Evolutionary conservation across 2,329 filamentous ascomycete species (phyloP), one percentile per base, ranked within the genome.

Genomic region (Colletotrichum noveboracense): DNA sequence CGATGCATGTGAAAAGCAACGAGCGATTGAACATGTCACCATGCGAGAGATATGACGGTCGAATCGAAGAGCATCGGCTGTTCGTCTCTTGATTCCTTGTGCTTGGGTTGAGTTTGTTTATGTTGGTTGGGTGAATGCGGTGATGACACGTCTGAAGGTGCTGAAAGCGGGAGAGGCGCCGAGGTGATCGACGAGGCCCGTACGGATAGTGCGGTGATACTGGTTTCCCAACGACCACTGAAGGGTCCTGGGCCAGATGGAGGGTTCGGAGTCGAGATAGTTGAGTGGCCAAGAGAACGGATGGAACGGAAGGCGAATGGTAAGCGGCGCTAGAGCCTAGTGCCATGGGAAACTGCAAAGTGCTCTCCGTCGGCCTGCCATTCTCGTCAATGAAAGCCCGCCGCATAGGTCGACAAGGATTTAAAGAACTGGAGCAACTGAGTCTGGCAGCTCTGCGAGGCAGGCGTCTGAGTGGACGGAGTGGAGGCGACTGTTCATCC

Each of bases 81-180:
- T 58, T 67, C 32, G 32, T 75, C 70, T 64, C 24, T 55, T 48
- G 48, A 18, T 18, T 38, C 58, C 21, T 21, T 16, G 18, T 30
- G 26, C n/a, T 21, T 48, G 70, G 36, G 58, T 38, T 58, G 21
- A 36, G 56, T 38, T 73, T 28, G 58, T n/a, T 32, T n/a, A 36
- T 10, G 73, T 67, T 69, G 56, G 13, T 24, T 36, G 18, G 26
- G 56, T 60, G 64, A 65, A 48, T 36, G 56, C 52, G 58, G 70
- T 61, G 70, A 32, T 73, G 58, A 71, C 52, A 71, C 61, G 68
- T 66, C 61, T 64, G 61, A 75, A 56, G 64, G 34, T 28, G 64
- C 70, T 65, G 73, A 73, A 75, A 73, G 73, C 73, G 73, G 73
- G 64, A 73, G 73, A 69, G 70, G 56, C 34, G 56, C 69, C 43